Evolutionary conservation across 2,329 filamentous ascomycete genomes (phyloP).

Genomic region (Verticillium tricorpus): DNA sequence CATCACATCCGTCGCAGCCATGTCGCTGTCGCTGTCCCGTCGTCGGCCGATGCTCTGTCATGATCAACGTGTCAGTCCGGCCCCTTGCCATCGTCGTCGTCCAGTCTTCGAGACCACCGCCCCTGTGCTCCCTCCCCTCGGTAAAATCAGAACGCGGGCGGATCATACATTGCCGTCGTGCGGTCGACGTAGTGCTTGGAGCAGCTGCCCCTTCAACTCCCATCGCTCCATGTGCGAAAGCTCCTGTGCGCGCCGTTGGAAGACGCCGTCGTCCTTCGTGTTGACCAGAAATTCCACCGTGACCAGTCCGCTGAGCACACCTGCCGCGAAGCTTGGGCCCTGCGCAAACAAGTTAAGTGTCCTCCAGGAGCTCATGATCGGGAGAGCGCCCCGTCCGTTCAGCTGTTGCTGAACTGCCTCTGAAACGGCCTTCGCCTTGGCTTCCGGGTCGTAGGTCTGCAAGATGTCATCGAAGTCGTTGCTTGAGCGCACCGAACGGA

Average conservation of each 20-base stretch:
- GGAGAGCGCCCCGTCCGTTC: background rate
- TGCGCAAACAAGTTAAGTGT: conserved; percentile 19
- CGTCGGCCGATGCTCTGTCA: conserved; percentile 1
- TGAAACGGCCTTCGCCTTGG: background rate
- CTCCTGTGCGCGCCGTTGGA: conserved; percentile 19
- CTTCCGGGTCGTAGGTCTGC: background rate
- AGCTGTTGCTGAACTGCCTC: background rate
- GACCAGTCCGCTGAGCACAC: conserved; percentile 20
- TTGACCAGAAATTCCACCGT: conserved; percentile 22
- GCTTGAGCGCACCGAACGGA: background rate
- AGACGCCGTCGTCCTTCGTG: conserved; percentile 15
- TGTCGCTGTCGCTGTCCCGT: conserved; percentile 2
- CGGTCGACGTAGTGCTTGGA: conserved; percentile 9
- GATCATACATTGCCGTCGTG: conserved; percentile 28
- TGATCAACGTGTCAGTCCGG: background rate
- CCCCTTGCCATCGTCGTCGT: background rate
- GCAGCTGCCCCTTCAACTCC: conserved; percentile 19
- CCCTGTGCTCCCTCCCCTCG: background rate
- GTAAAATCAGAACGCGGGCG: background rate
- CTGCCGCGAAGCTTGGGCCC: conserved; percentile 24
- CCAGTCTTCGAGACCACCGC: background rate
- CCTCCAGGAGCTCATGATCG: conserved; percentile 20
- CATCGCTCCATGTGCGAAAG: conserved; percentile 19
- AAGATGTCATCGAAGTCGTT: background rate
- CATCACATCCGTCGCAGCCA: background rate